phyloP scores from a whole-genome alignment of 768 basidiomycete species.

The Agaricus sinodeliciosus region DNA sequence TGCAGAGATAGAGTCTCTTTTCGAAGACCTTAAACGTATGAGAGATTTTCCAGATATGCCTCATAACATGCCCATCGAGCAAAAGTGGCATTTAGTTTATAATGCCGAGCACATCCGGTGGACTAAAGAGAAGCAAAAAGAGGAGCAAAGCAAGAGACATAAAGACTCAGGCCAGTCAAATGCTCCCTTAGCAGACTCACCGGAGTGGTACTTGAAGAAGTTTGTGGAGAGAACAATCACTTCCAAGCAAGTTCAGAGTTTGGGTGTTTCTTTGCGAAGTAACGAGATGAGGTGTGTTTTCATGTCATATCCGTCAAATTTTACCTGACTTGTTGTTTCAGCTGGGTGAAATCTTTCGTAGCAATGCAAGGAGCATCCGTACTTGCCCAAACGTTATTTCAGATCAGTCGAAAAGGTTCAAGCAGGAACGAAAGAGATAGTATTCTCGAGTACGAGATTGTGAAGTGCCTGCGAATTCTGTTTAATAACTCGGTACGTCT shows the following conservation, averaged over 20 bases:
- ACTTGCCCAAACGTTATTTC: conserved; percentile 69
- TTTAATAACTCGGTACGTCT: conserved; percentile 42
- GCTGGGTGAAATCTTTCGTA: conserved; percentile 79
- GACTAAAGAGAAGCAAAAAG: conserved; percentile 62
- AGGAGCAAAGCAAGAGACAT: conserved; percentile 55
- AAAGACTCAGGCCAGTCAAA: conserved; percentile 49
- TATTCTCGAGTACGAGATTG: conserved; percentile 77
- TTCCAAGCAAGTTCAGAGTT: conserved; percentile 67
- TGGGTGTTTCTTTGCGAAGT: conserved; percentile 74
- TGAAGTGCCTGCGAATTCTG: conserved; percentile 81
- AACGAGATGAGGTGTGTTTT: conserved; percentile 66
- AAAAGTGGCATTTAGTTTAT: conserved; percentile 90
- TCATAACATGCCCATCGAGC: conserved; percentile 69
- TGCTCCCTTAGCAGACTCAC: conserved; percentile 58
- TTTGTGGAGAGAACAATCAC: conserved; percentile 86
- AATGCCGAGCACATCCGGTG: conserved; percentile 77
- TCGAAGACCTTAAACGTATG: conserved; percentile 68
- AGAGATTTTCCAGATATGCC: conserved; percentile 58
- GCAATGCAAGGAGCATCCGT: conserved; percentile 77
- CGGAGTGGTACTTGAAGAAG: conserved; percentile 91
- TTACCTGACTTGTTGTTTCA: conserved; percentile 22
- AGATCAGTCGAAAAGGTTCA: conserved; percentile 63
- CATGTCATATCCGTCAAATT: neutral
- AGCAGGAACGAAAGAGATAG: conserved; percentile 62
- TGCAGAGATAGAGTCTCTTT: conserved; percentile 73